A percentile compares a stretch with the other conserved stretches of the same genome.
phyloP scores from a whole-genome alignment of 306 rosid genomes.

The Sophora flavescens region DNA sequence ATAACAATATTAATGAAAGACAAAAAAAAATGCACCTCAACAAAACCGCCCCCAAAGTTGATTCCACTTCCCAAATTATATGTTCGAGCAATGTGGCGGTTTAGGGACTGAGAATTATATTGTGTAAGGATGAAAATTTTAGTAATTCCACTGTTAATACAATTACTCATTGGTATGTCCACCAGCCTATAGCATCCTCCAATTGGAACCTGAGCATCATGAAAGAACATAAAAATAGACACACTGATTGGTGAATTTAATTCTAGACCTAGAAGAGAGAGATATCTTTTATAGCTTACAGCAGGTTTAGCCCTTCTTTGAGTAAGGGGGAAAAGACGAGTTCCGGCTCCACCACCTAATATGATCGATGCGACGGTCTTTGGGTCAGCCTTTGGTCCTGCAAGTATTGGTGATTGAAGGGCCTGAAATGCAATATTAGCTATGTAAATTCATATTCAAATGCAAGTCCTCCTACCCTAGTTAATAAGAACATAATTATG shows the following conservation, averaged over 20 bases:
- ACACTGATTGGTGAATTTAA: conserved; percentile 32
- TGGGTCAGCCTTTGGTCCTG: conserved; percentile 49
- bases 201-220: conserved; percentile 58
- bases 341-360: conserved; percentile 70
- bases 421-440: conserved; percentile 48
- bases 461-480: conserved; percentile 3
- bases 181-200: conserved; percentile 68
- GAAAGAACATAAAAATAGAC: conserved; percentile 34
- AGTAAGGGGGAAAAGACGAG: conserved; percentile 65
- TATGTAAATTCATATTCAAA: conserved; percentile 31
- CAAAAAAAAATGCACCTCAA: conserved; percentile 50
- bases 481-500: not conserved
- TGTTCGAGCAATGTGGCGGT: conserved; percentile 60
- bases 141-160: conserved; percentile 63
- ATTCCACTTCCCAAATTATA: conserved; percentile 54
- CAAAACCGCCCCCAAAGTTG: conserved; percentile 57
- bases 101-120: conserved; percentile 63
- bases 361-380: conserved; percentile 62
- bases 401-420: conserved; percentile 51
- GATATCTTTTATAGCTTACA: conserved; percentile 44
- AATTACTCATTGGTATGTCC: conserved; percentile 66
- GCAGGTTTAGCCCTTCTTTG: conserved; percentile 69
- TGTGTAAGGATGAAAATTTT: conserved; percentile 65
- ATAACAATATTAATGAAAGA: not conserved
- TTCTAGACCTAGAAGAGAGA: conserved; percentile 17